Base-by-base conservation (phyloP, 2,329 filamentous ascomycete species). In the Nemania bipapillata region DNA sequence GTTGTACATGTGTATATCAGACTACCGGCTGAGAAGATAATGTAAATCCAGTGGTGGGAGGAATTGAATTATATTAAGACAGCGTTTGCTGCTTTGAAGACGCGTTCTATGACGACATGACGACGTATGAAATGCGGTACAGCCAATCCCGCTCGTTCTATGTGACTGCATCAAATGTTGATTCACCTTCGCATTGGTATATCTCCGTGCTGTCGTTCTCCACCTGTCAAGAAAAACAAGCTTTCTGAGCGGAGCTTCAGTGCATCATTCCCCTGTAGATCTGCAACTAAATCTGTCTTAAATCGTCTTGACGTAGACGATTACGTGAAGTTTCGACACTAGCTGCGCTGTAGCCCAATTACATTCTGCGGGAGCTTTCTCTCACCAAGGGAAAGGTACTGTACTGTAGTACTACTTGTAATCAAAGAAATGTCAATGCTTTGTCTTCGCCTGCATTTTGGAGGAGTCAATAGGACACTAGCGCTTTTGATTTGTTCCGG, bases 71-170 rank as follows among this genome's bases (percentile, higher is more conserved):
- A 17, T 28, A 17, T n/a, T n/a, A n/a, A n/a, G n/a, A 7, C 17
- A 45, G 24, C 15, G 26, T 52, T 20, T 61, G 28, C 56, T 61
- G 15, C 24, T 61, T 49, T 49, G n/a, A 52, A 26, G 15, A 56
- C n/a, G 37, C 0, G 24, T 17, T 63, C 54, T 61, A 67, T 70
- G 67, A 66, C 65, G 65, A 57, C 65, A 66, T 66, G 37, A 35
- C 26, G 35, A 55, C 45, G n/a, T 49, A 40, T 2, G 17, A 7
- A 35, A 22, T 26, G 24, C 4, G 37, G 35, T 5, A 42, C 37
- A 50, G 28, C 12, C 24, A 59, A 11, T 26, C 3, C 47, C 4
- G n/a, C 3, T 40, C 32, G 42, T 37, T 20, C 49, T 55, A 20
- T 4, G 58, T 26, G 7, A 17, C 47, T 50, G 12, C 2, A 50